Conservation (phyloP, 2,329 filamentous ascomycete species). For the Exutisphaerella laricina region DNA sequence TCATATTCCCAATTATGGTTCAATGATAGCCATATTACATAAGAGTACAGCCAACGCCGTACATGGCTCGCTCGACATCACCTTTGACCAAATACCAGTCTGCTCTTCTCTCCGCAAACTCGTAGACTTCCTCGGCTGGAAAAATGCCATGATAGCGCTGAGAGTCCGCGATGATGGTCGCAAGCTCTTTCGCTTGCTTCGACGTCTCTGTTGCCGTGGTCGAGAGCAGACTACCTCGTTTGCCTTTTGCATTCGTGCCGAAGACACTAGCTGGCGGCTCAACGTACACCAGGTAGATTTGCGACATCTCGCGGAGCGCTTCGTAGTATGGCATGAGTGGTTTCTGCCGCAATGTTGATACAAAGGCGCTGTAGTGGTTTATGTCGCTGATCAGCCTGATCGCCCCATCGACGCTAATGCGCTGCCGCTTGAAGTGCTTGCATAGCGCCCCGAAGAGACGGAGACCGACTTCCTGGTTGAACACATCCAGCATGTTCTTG, state of each 20-base stretch:
- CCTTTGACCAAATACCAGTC: constrained; percentile 91
- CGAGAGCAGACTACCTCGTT: constrained; percentile 25
- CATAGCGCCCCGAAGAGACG: constrained; percentile 86
- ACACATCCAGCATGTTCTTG: constrained; percentile 96
- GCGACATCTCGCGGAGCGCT: constrained; percentile 82
- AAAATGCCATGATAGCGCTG: constrained; percentile 90
- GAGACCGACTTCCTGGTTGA: constrained; percentile 94
- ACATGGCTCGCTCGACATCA: constrained; percentile 93
- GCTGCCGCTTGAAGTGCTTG: constrained; percentile 96
- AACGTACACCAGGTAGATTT: constrained; percentile 84
- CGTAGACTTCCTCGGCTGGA: constrained; percentile 91
- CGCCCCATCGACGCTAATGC: constrained; percentile 81
- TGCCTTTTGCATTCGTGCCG: constrained; percentile 16
- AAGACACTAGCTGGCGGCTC: constrained; percentile 30
- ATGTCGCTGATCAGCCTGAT: constrained; percentile 94
- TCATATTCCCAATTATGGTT: too few species aligned
- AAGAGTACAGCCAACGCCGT: constrained; percentile 78
- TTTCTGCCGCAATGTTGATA: constrained; percentile 72
- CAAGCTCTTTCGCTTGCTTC: constrained; percentile 86
- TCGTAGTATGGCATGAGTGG: constrained; percentile 86
- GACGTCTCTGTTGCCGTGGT: constrained; percentile 43
- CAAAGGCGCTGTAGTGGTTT: constrained; percentile 85
- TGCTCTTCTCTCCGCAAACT: constrained; percentile 87
- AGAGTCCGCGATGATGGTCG: constrained; percentile 85
- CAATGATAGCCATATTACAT: too few species aligned